These are phyloP conservation scores for Salvia hispanica DNA, from an alignment of 257 asterid genomes.

Conservation along the genomic window DNA sequence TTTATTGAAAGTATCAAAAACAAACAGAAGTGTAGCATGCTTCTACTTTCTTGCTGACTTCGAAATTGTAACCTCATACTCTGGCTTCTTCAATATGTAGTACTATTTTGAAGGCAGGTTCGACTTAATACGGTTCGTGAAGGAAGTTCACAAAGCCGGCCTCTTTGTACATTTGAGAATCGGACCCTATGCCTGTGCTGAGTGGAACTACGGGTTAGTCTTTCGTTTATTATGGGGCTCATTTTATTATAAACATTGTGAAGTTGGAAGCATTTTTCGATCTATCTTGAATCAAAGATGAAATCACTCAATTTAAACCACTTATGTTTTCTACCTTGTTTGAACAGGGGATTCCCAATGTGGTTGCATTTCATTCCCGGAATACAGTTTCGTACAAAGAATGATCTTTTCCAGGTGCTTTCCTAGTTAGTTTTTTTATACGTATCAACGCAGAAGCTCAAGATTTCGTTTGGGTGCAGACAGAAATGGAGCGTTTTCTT, in stretches of 20 bases:
- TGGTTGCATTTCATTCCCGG: constrained; percentile 87
- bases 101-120: constrained; percentile 74
- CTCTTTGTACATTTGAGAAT: constrained; percentile 71
- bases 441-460: constrained; percentile 6
- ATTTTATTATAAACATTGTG: background rate
- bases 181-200: constrained; percentile 90
- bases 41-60: no score
- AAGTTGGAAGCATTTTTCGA: background rate
- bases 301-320: background rate
- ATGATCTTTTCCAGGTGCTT: constrained; percentile 56
- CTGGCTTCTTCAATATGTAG: constrained; percentile 40
- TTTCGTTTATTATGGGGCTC: constrained; percentile 14
- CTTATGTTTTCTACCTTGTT: background rate
- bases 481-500: constrained; percentile 75
- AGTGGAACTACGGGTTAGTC: constrained; percentile 85
- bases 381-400: constrained; percentile 68
- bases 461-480: constrained; percentile 48
- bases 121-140: constrained; percentile 70
- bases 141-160: constrained; percentile 71
- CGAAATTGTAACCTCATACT: constrained; percentile 13
- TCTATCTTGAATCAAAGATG: constrained; percentile 14
- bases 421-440: background rate
- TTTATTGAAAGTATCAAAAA: no score
- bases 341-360: constrained; percentile 74
- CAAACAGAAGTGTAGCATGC: no score